Conservation (phyloP, 2,329 filamentous ascomycete species). For the Colletotrichum theobromicola region DNA sequence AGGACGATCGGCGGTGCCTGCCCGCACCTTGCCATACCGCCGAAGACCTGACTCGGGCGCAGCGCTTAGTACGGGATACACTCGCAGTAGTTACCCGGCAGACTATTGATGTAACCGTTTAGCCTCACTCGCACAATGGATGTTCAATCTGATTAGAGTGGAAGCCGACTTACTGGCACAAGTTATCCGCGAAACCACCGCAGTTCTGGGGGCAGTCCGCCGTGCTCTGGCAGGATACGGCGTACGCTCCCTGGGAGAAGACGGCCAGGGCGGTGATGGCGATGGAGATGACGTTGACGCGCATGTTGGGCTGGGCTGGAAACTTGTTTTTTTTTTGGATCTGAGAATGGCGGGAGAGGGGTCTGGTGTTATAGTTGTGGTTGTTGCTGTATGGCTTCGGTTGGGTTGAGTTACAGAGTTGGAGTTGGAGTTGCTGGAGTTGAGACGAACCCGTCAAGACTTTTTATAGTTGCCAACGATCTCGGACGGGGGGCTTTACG, state of each 20-base stretch:
- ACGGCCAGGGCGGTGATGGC: not conserved
- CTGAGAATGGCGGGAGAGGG: not conserved
- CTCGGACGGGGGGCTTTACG: not conserved
- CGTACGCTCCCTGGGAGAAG: not conserved
- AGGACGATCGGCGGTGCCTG: not conserved
- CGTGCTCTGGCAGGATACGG: not conserved
- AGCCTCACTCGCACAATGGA: not conserved
- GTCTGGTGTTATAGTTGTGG: no score
- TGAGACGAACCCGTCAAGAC: not conserved
- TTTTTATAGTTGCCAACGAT: not conserved
- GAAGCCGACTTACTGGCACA: not conserved
- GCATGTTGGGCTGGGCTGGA: not conserved
- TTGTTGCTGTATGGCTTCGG: not conserved
- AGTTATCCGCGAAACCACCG: not conserved
- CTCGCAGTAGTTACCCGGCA: not conserved
- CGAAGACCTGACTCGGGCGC: not conserved
- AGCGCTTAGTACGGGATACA: not conserved
- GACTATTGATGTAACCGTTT: not conserved
- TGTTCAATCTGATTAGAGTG: no score
- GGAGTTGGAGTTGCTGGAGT: not conserved
- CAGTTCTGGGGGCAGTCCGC: not conserved
- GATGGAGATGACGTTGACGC: not conserved
- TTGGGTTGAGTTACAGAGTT: not conserved
- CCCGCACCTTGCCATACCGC: not conserved
- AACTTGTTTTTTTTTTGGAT: not conserved